Conservation (phyloP, 2,329 filamentous ascomycete genomes). For the Venturia carpophila region DNA sequence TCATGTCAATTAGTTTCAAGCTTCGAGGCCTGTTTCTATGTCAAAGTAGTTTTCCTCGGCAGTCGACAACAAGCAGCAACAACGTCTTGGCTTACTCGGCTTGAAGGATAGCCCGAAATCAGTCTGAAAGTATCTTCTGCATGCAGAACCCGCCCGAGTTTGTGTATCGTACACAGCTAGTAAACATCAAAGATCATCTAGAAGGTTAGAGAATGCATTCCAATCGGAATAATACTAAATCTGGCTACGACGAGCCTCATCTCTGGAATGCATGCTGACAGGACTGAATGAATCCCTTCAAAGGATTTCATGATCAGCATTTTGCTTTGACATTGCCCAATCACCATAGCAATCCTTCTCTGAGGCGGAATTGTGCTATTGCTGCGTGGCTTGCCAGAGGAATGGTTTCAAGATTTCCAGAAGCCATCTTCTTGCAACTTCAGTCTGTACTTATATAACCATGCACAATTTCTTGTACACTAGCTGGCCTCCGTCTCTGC, state of each 20-base stretch:
- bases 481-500: not conserved
- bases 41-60: not conserved
- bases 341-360: conserved; percentile 1
- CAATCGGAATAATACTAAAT: not conserved
- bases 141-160: not conserved
- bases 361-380: not conserved
- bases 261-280: conserved; percentile 1
- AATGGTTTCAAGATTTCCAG: conserved; percentile 11
- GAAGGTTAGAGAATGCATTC: not conserved
- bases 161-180: not conserved
- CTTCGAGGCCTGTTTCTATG: not conserved
- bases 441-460: not conserved
- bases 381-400: not conserved
- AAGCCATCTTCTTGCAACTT: conserved; percentile 3
- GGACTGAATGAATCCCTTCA: not conserved
- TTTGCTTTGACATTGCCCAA: not conserved
- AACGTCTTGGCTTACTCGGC: not conserved
- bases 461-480: not conserved
- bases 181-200: not conserved
- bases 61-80: not conserved
- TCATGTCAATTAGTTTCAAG: not conserved
- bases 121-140: not conserved
- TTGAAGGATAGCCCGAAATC: not conserved
- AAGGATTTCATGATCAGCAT: conserved; percentile 6
- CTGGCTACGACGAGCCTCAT: not conserved